These are phyloP conservation scores for Vinca minor DNA, from an alignment of 257 asterid species.

Conservation along the genomic window DNA sequence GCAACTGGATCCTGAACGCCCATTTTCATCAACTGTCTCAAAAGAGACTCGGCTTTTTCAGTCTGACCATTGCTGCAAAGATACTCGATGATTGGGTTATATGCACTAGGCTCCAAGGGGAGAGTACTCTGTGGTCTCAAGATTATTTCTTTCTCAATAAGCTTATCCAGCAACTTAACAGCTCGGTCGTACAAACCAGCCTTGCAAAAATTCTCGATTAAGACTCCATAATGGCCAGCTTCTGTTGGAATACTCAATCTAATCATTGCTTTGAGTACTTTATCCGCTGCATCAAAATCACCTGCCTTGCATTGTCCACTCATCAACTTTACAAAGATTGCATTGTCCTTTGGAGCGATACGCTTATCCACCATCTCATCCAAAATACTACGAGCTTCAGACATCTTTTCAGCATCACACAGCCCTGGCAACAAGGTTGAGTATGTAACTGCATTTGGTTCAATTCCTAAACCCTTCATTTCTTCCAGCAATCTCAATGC, in stretches of 20 bases:
- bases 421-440: conserved; percentile 76
- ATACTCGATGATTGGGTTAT: conserved; percentile 62
- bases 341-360: conserved; percentile 54
- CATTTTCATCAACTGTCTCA: conserved; percentile 85
- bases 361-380: conserved; percentile 70
- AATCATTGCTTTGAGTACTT: conserved; percentile 76
- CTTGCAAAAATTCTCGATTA: conserved; percentile 76
- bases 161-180: conserved; percentile 60
- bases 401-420: conserved; percentile 69
- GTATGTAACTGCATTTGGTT: conserved; percentile 69
- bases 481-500: conserved; percentile 71
- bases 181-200: conserved; percentile 61
- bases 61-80: conserved; percentile 76
- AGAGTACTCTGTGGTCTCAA: conserved; percentile 52
- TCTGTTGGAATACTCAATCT: conserved; percentile 72
- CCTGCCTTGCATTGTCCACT: conserved; percentile 69
- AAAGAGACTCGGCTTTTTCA: conserved; percentile 63
- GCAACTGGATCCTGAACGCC: conserved; percentile 76
- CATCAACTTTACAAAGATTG: conserved; percentile 51
- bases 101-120: conserved; percentile 69
- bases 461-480: conserved; percentile 68
- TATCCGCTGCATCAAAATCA: conserved; percentile 63
- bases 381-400: conserved; percentile 52
- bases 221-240: conserved; percentile 86
- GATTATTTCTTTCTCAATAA: conserved; percentile 69